These are phyloP conservation scores for Solidago caesia DNA, from an alignment of 129 eudicot species.

Conservation along the genomic window DNA sequence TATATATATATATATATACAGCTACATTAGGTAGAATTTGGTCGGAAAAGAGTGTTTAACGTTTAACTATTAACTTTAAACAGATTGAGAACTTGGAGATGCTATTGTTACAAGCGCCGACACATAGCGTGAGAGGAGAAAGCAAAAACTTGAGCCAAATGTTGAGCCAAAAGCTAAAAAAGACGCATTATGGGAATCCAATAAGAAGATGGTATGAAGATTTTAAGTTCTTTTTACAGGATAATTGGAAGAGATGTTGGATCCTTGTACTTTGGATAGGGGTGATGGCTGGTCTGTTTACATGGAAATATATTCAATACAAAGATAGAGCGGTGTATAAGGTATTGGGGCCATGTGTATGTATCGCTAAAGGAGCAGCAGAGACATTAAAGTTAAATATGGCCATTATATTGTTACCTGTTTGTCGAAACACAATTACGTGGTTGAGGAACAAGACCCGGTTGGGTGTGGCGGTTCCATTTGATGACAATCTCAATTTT, in stretches of 20 bases:
- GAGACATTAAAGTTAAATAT: constrained; percentile 87
- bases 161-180: constrained; percentile 62
- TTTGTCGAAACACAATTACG: constrained; percentile 82
- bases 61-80: neutral
- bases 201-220: constrained; percentile 45
- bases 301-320: constrained; percentile 68
- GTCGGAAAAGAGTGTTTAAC: neutral
- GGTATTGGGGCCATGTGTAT: constrained; percentile 71
- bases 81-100: constrained; percentile 82
- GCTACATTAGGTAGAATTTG: neutral
- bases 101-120: constrained; percentile 72
- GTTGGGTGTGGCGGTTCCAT: constrained; percentile 61
- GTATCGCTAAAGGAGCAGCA: constrained; percentile 89
- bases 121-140: constrained; percentile 49
- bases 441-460: constrained; percentile 83
- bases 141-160: constrained; percentile 60
- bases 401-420: constrained; percentile 82
- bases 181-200: constrained; percentile 34
- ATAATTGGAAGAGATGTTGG: constrained; percentile 93
- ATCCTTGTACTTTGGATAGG: constrained; percentile 72
- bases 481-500: constrained; percentile 85
- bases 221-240: constrained; percentile 53
- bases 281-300: constrained; percentile 57
- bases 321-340: constrained; percentile 47
- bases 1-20: neutral